Evolutionary conservation across 176 grass and related monocot species (phyloP).

Genomic region (Hordeum marinum): DNA sequence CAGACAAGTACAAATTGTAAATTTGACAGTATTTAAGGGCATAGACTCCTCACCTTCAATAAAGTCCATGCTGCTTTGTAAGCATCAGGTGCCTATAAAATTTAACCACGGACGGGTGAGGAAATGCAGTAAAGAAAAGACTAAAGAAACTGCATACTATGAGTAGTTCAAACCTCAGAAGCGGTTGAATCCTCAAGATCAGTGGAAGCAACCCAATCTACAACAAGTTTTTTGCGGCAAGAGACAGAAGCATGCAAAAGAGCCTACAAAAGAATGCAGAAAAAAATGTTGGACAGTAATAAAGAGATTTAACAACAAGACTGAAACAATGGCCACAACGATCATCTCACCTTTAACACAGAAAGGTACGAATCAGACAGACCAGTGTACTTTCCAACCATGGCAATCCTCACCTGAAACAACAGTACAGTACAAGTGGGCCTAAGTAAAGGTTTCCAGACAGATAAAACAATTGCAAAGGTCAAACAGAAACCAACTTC

Average conservation of each 20-base stretch:
- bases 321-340: background rate
- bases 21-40: background rate
- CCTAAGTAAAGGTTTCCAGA: background rate
- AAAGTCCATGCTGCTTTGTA: conserved; percentile 53
- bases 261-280: background rate
- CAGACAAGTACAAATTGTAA: background rate
- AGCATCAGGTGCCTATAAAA: conserved; percentile 54
- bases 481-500: background rate
- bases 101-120: conserved; percentile 10
- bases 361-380: conserved; percentile 12
- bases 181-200: conserved; percentile 67
- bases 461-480: background rate
- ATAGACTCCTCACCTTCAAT: conserved; percentile 40
- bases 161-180: conserved; percentile 40
- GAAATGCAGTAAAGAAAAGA: background rate
- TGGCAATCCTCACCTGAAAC: conserved; percentile 1
- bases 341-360: conserved; percentile 10
- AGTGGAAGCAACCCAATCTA: conserved; percentile 38
- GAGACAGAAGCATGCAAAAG: background rate
- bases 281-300: background rate
- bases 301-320: background rate
- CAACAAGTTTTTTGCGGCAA: conserved; percentile 14
- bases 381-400: conserved; percentile 14
- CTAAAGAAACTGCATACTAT: background rate
- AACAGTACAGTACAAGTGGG: background rate